A percentile compares a stretch with the other conserved stretches of the same genome.
Conservation (phyloP, 805 yeast genomes). For the Pichia insulana region DNA sequence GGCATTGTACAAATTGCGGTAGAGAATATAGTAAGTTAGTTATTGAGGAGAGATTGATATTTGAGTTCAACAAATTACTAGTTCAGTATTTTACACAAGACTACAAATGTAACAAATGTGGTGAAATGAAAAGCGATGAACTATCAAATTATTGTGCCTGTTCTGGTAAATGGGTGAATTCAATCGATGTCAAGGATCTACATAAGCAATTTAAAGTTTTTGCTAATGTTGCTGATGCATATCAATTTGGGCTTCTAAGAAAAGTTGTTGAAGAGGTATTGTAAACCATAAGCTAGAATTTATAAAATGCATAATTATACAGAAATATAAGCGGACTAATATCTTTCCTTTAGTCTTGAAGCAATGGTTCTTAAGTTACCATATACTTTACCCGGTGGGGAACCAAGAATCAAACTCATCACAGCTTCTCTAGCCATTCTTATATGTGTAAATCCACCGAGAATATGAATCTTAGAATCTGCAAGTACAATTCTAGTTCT, state of each 20-base stretch:
- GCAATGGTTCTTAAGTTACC: slow-evolving; percentile 96
- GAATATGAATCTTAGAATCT: slow-evolving; percentile 89
- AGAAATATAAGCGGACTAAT: slow-evolving; percentile 30
- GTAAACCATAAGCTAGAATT: neutral
- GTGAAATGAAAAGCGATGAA: slow-evolving; percentile 53
- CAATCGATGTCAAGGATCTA: slow-evolving; percentile 38
- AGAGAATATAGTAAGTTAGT: slow-evolving; percentile 55
- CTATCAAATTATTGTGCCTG: slow-evolving; percentile 74
- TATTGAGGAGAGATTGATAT: slow-evolving; percentile 72
- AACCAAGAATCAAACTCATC: slow-evolving; percentile 88
- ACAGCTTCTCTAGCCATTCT: slow-evolving; percentile 98
- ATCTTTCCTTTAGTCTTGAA: slow-evolving; percentile 93
- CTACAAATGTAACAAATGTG: slow-evolving; percentile 70
- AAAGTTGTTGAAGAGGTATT: slow-evolving; percentile 24
- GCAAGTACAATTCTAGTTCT: slow-evolving; percentile 97
- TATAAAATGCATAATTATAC: neutral
- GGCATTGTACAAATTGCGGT: slow-evolving; percentile 63
- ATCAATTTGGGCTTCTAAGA: slow-evolving; percentile 49
- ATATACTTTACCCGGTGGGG: slow-evolving; percentile 97
- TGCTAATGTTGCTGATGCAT: slow-evolving; percentile 49
- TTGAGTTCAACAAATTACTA: slow-evolving; percentile 46
- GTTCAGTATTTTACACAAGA: slow-evolving; percentile 73
- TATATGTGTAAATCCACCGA: slow-evolving; percentile 95
- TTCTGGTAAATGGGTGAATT: slow-evolving; percentile 77
- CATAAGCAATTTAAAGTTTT: slow-evolving; percentile 39